These are phyloP conservation scores for Celoporthe dispersa DNA, from an alignment of 2,329 filamentous ascomycete species.

Conservation along the genomic window DNA sequence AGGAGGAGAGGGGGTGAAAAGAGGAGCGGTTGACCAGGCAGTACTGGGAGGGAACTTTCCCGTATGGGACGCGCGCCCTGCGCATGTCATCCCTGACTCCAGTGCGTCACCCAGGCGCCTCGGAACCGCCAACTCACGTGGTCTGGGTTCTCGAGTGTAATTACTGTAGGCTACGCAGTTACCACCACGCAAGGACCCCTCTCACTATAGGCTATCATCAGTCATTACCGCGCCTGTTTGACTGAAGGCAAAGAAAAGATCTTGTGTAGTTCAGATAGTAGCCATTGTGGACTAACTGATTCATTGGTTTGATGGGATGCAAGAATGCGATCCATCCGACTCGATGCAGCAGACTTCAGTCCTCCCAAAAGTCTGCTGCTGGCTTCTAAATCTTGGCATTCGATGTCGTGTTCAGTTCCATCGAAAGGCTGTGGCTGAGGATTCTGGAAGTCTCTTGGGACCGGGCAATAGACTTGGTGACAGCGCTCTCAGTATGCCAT, in stretches of 20 bases:
- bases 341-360: neutral
- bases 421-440: neutral
- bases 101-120: conserved; percentile 12
- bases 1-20: too few species aligned
- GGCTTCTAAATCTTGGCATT: neutral
- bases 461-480: neutral
- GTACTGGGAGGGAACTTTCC: neutral
- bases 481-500: neutral
- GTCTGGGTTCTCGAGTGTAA: neutral
- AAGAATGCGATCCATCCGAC: neutral
- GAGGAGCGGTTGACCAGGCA: neutral
- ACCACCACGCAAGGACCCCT: neutral
- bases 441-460: neutral
- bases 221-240: too few species aligned
- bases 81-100: conserved; percentile 18
- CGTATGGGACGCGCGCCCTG: conserved; percentile 28
- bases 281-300: neutral
- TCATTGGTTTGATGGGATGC: neutral
- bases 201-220: neutral
- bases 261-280: neutral
- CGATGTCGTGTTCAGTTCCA: neutral
- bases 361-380: neutral
- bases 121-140: conserved; percentile 29
- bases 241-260: neutral
- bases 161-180: neutral